Evolutionary conservation across 352 stramenopile species (phyloP), one percentile per base, ranked within the genome.

Genomic region (Halophytophthora polymorphica): DNA sequence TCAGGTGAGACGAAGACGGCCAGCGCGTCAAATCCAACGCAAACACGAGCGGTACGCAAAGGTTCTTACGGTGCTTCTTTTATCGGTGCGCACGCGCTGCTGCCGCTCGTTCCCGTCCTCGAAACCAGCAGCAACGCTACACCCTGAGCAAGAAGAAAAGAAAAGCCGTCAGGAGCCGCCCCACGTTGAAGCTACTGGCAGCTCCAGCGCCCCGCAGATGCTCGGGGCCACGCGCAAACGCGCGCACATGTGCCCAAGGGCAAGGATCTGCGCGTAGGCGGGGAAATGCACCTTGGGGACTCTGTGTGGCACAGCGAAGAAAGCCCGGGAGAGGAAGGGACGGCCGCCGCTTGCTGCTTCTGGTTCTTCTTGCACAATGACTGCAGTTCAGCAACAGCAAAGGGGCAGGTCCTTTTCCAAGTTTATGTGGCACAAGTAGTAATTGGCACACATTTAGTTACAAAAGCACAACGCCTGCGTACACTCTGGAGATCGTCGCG

Each of bases 91-190:
- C 25, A 31, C 25, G 25, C 25, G 25, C 25, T 31, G 25, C 25
- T 31, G 25, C 25, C 25, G 25, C 25, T 31, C 25, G 25, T 31
- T 31, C 25, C 38, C 13, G 17, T 33, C 25, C 17, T 13, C 19
- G 28, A 29, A 17, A 45, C 18, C n/a, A 28, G 14, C 23, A 45
- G 40, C 37, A 46, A 21, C 33, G 46, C 35, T 6, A 53, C 48
- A 12, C 45, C 53, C 22, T 55, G 35, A 67, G 36, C 17, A 22
- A 13, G 38, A 19, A 62, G 22, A 18, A 56, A 45, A 64, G 50
- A 60, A 59, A 56, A 60, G 53, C 36, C 58, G 58, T 66, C 47
- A 66, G 53, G 58, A 54, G 41, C 21, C 29, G 41, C 11, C 36
- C 37, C 48, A 52, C 25, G 6, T 54, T 45, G 34, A 56, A 45